phyloP scores from a whole-genome alignment of 352 stramenopile genomes.

The Thalassiosira delicatula region DNA sequence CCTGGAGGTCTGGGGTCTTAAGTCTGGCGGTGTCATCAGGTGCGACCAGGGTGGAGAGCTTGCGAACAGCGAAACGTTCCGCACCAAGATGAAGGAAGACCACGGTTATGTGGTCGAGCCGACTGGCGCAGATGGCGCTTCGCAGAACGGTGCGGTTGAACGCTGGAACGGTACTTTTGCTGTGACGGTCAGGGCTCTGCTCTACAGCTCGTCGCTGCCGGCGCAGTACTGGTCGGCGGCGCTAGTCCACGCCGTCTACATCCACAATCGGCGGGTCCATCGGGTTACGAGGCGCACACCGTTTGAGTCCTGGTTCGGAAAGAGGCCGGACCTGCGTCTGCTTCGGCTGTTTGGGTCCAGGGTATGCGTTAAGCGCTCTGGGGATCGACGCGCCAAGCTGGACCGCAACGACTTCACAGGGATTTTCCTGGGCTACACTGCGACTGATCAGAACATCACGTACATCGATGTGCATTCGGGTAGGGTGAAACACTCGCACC shows the following conservation, averaged over 20 bases:
- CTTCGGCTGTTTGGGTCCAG: constrained; percentile 4
- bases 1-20: not conserved
- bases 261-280: constrained; percentile 23
- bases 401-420: constrained; percentile 14
- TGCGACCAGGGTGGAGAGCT: constrained; percentile 37
- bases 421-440: constrained; percentile 13
- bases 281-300: not conserved
- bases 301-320: constrained; percentile 1
- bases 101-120: constrained; percentile 29
- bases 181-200: constrained; percentile 2
- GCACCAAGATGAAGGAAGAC: not conserved
- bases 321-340: not conserved
- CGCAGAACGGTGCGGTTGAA: constrained; percentile 23
- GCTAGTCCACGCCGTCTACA: constrained; percentile 23
- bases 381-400: constrained; percentile 3
- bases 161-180: constrained; percentile 16
- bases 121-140: constrained; percentile 17
- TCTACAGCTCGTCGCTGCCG: constrained; percentile 14
- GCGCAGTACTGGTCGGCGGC: constrained; percentile 26
- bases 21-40: constrained; percentile 10
- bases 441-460: constrained; percentile 14
- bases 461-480: constrained; percentile 20
- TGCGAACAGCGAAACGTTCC: constrained; percentile 3
- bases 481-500: constrained; percentile 1
- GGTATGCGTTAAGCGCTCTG: constrained; percentile 9